Evolutionary conservation across 106 monocot genomes (phyloP), one percentile per base, ranked within the genome.

Genomic region (Allium cepa): DNA sequence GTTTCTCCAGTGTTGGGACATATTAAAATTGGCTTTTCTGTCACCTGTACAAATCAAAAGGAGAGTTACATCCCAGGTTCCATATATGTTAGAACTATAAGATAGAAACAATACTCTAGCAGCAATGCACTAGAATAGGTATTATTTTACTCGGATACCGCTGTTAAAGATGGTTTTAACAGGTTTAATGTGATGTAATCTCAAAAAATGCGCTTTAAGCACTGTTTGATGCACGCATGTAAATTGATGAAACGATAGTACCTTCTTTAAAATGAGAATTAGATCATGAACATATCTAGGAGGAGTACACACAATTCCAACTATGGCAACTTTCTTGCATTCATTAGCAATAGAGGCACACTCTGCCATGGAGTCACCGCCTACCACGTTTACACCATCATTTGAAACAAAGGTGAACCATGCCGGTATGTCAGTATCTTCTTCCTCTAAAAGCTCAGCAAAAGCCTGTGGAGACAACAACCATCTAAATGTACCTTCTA

Each of bases 391-490:
- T 56, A 77, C 47, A 60, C 85, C 94, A 75, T 94, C 94, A 46
- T 87, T 90, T 10, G 90, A 87, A 69, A 77, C 87, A 61, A 94
- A 94, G 61, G 94, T 76, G 68, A 94, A 85, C 94, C 94, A 94
- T 22, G 94, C 85, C 16, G 90, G 90, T 22, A 90, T 79, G 13
- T 79, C 76, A 28, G 87, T 90, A 64, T 83, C 73, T 66, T 70
- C 63, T 75, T 94, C 94, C 68, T 17, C 14, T 47, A 22, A 61
- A 62, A 88, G 90, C 88, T 91, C 83, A 69, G 80, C 36, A 1
- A 36, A 36, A 36, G 36, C 36, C 36, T 36, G 36, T 36, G 36
- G 36, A 36, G 3, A 5, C 36, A 36, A 36, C 36, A 36, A 5
- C 5, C 36, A 36, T 36, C 1, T 36, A 36, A 36, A 36, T 36